phyloP scores from a whole-genome alignment of 2,329 filamentous ascomycete species.

The Hypoxylon sp. region DNA sequence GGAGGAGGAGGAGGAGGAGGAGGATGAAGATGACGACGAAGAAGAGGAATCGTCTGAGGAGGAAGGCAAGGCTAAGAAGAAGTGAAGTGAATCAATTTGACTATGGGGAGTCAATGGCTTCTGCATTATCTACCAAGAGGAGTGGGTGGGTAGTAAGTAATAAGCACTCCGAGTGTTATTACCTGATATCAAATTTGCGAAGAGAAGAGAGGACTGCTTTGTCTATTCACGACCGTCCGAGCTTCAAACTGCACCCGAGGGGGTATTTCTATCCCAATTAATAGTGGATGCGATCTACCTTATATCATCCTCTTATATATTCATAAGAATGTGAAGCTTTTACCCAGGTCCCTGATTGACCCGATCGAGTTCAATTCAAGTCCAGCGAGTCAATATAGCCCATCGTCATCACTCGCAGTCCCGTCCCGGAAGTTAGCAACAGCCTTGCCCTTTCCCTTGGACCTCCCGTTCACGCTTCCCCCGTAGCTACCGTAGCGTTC shows the following conservation, averaged over 20 bases:
- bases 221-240: slow-evolving; percentile 12
- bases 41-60: slow-evolving; percentile 38
- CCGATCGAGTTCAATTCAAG: slow-evolving; percentile 2
- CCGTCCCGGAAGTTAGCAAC: slow-evolving; percentile 65
- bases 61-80: slow-evolving; percentile 35
- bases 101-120: not conserved
- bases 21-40: slow-evolving; percentile 35
- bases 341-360: not conserved
- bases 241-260: not conserved
- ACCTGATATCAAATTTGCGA: slow-evolving; percentile 35
- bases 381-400: slow-evolving; percentile 60
- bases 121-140: slow-evolving; percentile 6
- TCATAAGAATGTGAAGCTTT: slow-evolving; percentile 1
- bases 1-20: slow-evolving; percentile 46
- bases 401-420: slow-evolving; percentile 68
- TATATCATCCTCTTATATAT: not conserved
- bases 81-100: slow-evolving; percentile 26
- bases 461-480: slow-evolving; percentile 45
- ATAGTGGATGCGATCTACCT: slow-evolving; percentile 19
- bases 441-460: slow-evolving; percentile 69
- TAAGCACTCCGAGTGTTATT: slow-evolving; percentile 4
- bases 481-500: slow-evolving; percentile 48
- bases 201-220: slow-evolving; percentile 7
- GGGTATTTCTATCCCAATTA: slow-evolving; percentile 10
- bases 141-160: not conserved